Conservation (phyloP, 2,329 filamentous ascomycete genomes). For the Epicoccum sorghinum region DNA sequence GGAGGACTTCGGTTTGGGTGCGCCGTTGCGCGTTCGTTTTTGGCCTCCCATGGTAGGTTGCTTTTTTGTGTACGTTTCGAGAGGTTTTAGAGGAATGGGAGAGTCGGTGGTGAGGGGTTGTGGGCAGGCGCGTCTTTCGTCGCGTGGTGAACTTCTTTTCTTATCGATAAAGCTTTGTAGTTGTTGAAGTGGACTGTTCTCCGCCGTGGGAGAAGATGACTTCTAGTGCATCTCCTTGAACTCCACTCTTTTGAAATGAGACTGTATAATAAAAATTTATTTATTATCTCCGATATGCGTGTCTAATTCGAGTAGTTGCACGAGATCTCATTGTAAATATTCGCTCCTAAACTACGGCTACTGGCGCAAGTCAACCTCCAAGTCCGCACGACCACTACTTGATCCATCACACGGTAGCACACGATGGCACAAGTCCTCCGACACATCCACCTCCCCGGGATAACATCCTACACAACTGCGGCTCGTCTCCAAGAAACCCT, state of each 20-base stretch:
- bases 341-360: neutral
- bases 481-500: slow-evolving; percentile 63
- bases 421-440: slow-evolving; percentile 48
- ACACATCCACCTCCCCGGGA: slow-evolving; percentile 64
- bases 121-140: neutral
- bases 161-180: slow-evolving; percentile 25
- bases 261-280: no score
- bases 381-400: no score
- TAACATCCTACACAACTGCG: slow-evolving; percentile 62
- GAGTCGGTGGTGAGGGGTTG: neutral
- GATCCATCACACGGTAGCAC: neutral
- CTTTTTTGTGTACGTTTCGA: neutral
- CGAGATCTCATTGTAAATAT: no score
- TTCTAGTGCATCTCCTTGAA: no score
- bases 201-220: no score
- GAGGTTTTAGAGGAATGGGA: neutral
- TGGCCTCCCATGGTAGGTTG: slow-evolving; percentile 25
- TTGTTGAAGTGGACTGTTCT: neutral
- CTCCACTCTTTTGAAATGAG: no score
- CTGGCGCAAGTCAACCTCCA: neutral
- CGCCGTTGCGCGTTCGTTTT: slow-evolving; percentile 34
- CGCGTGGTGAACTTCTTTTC: slow-evolving; percentile 20
- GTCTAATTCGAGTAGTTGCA: no score
- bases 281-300: no score
- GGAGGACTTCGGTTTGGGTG: slow-evolving; percentile 21